Percentiles rank a stretch among this genome's conserved stretches.
Conservation (phyloP, 2,329 filamentous ascomycete species). For the Hysterium pulicare region DNA sequence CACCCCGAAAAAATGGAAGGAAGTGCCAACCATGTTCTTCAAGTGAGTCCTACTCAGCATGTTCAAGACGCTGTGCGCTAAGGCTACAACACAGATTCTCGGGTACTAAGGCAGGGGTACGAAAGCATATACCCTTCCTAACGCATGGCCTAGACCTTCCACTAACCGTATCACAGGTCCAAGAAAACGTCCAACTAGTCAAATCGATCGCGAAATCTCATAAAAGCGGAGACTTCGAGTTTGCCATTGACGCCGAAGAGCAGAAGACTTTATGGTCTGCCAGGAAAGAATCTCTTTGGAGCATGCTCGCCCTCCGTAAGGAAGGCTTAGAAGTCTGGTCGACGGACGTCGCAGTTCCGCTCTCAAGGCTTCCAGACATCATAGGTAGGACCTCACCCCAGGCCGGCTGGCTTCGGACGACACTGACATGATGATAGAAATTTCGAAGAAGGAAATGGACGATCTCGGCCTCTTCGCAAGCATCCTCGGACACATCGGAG, state of each 20-base stretch:
- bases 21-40: conserved; percentile 76
- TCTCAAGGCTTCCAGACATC: conserved; percentile 60
- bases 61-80: no score
- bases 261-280: conserved; percentile 59
- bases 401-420: neutral
- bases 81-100: conserved; percentile 52
- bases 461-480: conserved; percentile 81
- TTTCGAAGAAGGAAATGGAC: conserved; percentile 86
- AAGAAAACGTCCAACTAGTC: conserved; percentile 71
- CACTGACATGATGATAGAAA: conserved; percentile 51
- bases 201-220: conserved; percentile 64
- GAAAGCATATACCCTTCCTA: conserved; percentile 10
- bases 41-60: no score
- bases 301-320: conserved; percentile 55
- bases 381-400: conserved; percentile 56
- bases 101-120: conserved; percentile 66
- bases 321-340: conserved; percentile 59
- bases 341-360: conserved; percentile 59
- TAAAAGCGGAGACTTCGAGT: conserved; percentile 53
- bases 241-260: conserved; percentile 53
- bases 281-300: conserved; percentile 59
- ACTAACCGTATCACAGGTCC: conserved; percentile 49
- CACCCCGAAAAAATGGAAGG: conserved; percentile 70
- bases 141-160: neutral
- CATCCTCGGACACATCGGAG: conserved; percentile 85